phyloP scores from a whole-genome alignment of 164 flowering plant genomes.

The Kalanchoe fedtschenkoi region DNA sequence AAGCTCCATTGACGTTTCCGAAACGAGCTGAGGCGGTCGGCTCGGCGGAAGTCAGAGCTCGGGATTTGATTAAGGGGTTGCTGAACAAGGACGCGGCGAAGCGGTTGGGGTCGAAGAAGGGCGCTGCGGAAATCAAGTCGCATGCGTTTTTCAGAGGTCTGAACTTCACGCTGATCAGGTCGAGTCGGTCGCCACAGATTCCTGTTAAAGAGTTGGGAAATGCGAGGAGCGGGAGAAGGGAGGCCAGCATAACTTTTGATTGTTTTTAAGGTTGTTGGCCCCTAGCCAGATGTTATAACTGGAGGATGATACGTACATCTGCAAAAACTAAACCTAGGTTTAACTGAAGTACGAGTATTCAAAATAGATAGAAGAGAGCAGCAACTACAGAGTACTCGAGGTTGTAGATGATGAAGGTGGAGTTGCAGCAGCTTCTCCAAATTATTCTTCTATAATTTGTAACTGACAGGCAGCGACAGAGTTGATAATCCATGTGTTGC shows the following conservation, averaged over 20 bases:
- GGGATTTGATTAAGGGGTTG: slow-evolving; percentile 47
- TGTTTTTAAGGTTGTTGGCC: no score
- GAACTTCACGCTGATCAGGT: slow-evolving; percentile 63
- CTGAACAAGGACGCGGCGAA: slow-evolving; percentile 52
- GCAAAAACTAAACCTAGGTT: no score
- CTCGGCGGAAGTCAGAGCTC: slow-evolving; percentile 31
- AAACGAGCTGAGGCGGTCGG: slow-evolving; percentile 8
- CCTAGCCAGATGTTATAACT: no score
- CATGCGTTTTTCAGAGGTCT: slow-evolving; percentile 70
- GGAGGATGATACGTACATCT: no score
- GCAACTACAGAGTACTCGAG: no score
- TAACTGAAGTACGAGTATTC: no score
- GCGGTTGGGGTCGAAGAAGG: slow-evolving; percentile 60
- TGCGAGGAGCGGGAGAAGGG: background rate
- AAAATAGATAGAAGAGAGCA: no score
- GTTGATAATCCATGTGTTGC: slow-evolving; percentile 68
- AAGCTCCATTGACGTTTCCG: slow-evolving; percentile 46
- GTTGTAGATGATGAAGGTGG: no score
- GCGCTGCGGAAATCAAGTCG: slow-evolving; percentile 70
- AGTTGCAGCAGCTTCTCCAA: no score
- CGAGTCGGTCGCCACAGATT: slow-evolving; percentile 44
- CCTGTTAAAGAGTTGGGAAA: background rate
- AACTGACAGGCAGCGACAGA: slow-evolving; percentile 73
- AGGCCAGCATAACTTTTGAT: background rate
- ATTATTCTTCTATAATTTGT: slow-evolving; percentile 22